Base-by-base conservation (phyloP, 1,284 basidiomycete genomes). In the Mrakiaceae sp. region DNA sequence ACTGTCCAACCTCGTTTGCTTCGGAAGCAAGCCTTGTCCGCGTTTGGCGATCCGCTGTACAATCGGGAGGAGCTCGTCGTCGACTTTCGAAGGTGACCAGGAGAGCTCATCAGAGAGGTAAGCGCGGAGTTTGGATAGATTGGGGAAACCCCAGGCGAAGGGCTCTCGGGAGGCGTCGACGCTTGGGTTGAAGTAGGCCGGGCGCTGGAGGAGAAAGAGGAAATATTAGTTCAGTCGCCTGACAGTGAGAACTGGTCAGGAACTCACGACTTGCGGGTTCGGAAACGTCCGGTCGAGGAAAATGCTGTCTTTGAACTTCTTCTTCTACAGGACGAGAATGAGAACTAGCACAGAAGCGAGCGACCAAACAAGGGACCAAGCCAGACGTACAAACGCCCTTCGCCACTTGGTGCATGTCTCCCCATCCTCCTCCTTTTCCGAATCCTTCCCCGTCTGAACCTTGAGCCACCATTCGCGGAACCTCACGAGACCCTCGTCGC, bases 71-170 rank as follows among this genome's bases (percentile, higher is more conserved):
- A 99, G 78, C 49, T 94, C 82, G 67, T 96, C 91, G 71, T 98
- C 93, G 0, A 93, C 89, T 78, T 98, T 98, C 49, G 75, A 76
- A 68, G 87, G 82, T 5, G 81, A 79, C 96, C 96, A 99, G 14
- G 87, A 84, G 7, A 98, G 81, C 73, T 97, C 91, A 64, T 87
- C 82, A 52, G 82, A 81, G 68, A 98, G 80, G 73, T 90, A 95
- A 11, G 5, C 12, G 5, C 43, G n/a, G 42, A 60, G 54, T 16
- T 49, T 48, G 53, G 69, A 51, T 66, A 99, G 83, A 73, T 98
- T 94, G 5, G 95, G 93, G 68, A 95, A 79, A 8, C 92, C 95
- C 96, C 96, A 99, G 71, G 91, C 90, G 74, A 99, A 98, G 0
- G 89, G 87, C 72, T 98, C 94, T 63, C 92, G 86, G 3, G 91